Evolutionary conservation across 1,139 yeast species (phyloP), one percentile per base, ranked within the genome.

Genomic region (Yamadazyma triangularis): DNA sequence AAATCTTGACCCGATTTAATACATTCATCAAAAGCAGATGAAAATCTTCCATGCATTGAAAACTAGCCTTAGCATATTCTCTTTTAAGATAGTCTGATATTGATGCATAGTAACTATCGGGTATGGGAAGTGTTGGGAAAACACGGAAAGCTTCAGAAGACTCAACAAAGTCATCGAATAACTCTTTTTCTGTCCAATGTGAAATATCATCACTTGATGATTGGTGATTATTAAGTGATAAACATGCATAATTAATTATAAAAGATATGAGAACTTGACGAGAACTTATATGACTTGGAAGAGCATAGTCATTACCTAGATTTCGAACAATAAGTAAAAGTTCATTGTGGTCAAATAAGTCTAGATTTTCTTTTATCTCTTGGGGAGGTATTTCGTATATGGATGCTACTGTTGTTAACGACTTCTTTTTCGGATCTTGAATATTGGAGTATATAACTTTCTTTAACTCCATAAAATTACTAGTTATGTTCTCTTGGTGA

Each of bases 1-100:
- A 44, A 0, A 59, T 45, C 8, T 42, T 36, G 6, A 56, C 23
- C 24, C 61, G 31, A 1, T 40, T 25, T 13, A 59, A 33, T 4
- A 58, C 58, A n/a, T 30, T 41, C 3, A 21, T 16, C 3, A 53
- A 27, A 38, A 57, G 63, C 9, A 9, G 9, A 18, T 18, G 6
- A 7, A 9, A 18, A 7, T 18, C 20, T 18, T 18, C 9, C 9
- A 6, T 6, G 9, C 6, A 18, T 9, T 18, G 20, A 9, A 7
- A 9, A 18, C 6, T 9, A 7, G 20, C 9, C 6, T 18, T 18
- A 18, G 9, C 9, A 9, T 7, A 18, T 18, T 18, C 20, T 18
- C 20, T 18, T 18, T 18, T 18, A 7, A 18, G 9, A 9, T 18
- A 18, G 6, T 18, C 20, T 18, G 6, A n/a, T n/a, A n/a, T n/a